A percentile compares a stretch with the other conserved stretches of the same genome.
phyloP scores from a whole-genome alignment of 257 asterid genomes.

The Solanum boliviense region DNA sequence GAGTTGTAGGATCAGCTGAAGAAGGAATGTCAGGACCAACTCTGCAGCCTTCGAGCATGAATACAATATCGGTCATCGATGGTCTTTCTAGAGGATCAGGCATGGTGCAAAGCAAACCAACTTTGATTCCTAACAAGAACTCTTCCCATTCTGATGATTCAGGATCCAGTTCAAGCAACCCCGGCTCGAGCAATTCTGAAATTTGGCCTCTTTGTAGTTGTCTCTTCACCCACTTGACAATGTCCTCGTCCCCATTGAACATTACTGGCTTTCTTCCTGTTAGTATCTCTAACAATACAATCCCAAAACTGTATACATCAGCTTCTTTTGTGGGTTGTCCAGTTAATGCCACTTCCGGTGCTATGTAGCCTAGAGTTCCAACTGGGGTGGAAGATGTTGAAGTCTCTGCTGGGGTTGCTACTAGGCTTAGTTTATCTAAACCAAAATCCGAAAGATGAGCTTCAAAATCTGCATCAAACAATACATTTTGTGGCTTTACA shows the following conservation, averaged over 20 bases:
- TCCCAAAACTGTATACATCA: slow-evolving; percentile 66
- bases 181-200: slow-evolving; percentile 63
- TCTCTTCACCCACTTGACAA: slow-evolving; percentile 67
- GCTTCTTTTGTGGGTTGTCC: slow-evolving; percentile 37
- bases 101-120: slow-evolving; percentile 66
- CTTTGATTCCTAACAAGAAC: slow-evolving; percentile 63
- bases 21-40: slow-evolving; percentile 57
- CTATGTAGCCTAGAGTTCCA: slow-evolving; percentile 50
- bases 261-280: slow-evolving; percentile 63
- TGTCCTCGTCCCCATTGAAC: slow-evolving; percentile 61
- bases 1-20: slow-evolving; percentile 60
- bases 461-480: slow-evolving; percentile 75
- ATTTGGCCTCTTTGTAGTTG: slow-evolving; percentile 64
- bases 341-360: slow-evolving; percentile 45
- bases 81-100: slow-evolving; percentile 61
- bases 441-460: slow-evolving; percentile 68
- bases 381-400: slow-evolving; percentile 34
- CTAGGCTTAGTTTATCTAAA: slow-evolving; percentile 34
- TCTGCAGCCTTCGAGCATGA: slow-evolving; percentile 77
- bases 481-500: slow-evolving; percentile 53
- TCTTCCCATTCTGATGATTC: slow-evolving; percentile 86
- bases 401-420: slow-evolving; percentile 25
- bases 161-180: slow-evolving; percentile 65
- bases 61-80: slow-evolving; percentile 57
- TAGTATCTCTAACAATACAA: slow-evolving; percentile 50